Percentiles rank a stretch among this genome's conserved stretches.
These are phyloP conservation scores for Claviceps sp. DNA, from an alignment of 2,329 filamentous ascomycete species.

Conservation along the genomic window DNA sequence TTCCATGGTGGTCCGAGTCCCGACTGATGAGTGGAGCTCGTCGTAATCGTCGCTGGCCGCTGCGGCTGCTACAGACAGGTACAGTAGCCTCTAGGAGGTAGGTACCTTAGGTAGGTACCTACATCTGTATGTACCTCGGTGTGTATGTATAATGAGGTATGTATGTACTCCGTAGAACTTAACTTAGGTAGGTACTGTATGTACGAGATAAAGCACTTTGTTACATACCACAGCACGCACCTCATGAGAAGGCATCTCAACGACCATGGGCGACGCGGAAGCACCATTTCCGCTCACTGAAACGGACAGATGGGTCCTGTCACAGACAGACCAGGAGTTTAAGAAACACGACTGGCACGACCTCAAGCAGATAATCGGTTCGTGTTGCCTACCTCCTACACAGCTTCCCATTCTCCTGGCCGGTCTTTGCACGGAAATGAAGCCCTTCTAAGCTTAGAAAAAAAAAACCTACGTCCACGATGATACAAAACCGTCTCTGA, in stretches of 20 bases:
- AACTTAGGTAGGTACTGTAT: neutral
- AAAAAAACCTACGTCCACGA: no score
- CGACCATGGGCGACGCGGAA: constrained; percentile 30
- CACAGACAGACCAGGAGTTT: constrained; percentile 58
- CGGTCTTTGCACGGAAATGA: neutral
- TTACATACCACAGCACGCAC: neutral
- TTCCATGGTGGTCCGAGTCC: no score
- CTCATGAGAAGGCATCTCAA: neutral
- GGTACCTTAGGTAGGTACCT: no score
- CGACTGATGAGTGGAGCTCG: no score
- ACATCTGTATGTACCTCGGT: no score
- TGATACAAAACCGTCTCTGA: neutral
- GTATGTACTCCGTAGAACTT: neutral
- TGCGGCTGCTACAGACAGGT: no score
- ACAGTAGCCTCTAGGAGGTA: no score
- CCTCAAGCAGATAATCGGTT: constrained; percentile 54
- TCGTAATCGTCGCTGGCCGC: no score
- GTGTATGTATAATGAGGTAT: neutral
- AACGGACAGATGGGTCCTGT: constrained; percentile 43
- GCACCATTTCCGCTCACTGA: constrained; percentile 47
- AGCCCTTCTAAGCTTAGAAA: neutral
- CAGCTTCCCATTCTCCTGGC: neutral
- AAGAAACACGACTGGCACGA: constrained; percentile 59
- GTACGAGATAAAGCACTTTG: neutral
- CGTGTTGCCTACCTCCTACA: constrained; percentile 10